Conservation (phyloP, 768 basidiomycete species). For the Leccinum incarnatum region DNA sequence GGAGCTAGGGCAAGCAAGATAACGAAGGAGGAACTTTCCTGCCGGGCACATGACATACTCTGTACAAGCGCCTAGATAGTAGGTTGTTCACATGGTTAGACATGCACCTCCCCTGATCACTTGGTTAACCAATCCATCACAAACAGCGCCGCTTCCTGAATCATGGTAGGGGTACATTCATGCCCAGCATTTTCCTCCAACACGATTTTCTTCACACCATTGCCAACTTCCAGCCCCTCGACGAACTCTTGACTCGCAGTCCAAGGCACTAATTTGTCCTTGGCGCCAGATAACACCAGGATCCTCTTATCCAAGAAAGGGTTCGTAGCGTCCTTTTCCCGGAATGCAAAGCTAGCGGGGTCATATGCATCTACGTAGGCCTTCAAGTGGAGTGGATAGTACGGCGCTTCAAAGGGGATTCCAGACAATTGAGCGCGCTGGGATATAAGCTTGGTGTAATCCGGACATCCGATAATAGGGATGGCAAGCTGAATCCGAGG, state of each 20-base stretch:
- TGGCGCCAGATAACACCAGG: conserved; percentile 64
- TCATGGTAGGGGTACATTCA: conserved; percentile 59
- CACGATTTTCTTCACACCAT: conserved; percentile 55
- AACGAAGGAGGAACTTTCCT: too few species aligned
- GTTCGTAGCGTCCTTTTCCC: conserved; percentile 39
- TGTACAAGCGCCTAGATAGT: not conserved
- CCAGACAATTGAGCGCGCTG: conserved; percentile 49
- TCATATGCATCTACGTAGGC: conserved; percentile 46
- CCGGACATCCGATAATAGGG: conserved; percentile 69
- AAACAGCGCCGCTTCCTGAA: conserved; percentile 39
- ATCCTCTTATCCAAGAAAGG: conserved; percentile 73
- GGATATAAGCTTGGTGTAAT: conserved; percentile 56
- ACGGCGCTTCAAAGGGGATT: conserved; percentile 46
- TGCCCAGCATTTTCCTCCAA: conserved; percentile 61
- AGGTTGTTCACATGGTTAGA: not conserved
- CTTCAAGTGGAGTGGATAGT: conserved; percentile 55
- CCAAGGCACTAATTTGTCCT: conserved; percentile 69
- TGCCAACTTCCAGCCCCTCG: conserved; percentile 50
- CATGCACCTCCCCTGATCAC: conserved; percentile 2
- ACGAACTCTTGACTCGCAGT: conserved; percentile 55
- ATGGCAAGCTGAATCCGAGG: conserved; percentile 44
- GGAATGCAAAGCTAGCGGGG: conserved; percentile 44
- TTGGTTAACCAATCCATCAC: conserved; percentile 25
- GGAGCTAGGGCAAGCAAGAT: conserved; percentile 35
- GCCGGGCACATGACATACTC: not conserved